Base-by-base conservation (phyloP, 345 rosid species). In the Aurinia saxatilis region DNA sequence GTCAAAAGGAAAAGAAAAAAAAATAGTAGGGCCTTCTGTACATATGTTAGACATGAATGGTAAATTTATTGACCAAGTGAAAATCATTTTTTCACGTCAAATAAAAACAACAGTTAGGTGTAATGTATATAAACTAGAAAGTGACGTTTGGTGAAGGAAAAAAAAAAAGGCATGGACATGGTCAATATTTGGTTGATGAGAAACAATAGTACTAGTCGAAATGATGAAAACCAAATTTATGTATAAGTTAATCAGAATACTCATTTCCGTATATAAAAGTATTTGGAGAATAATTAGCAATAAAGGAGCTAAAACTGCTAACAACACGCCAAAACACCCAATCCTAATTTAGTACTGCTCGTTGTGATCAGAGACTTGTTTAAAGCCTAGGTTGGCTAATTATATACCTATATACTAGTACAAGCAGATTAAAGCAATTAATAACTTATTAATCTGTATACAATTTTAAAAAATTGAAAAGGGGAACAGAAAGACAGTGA, bases 401-500 rank as follows among this genome's bases (percentile, higher is more conserved):
- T 60, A 27, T 27, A 27, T 27, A 18, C 15, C n/a, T 34, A 10
- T 18, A 27, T 5, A 2, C 30, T 40, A 29, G 44, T 55, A 55
- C 17, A 47, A 3, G 29, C 35, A 33, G 46, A 57, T 49, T 50
- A 49, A 25, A 35, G 64, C 63, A 56, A 8, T 4, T 57, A 33
- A 45, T 53, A 40, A 5, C 1, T 21, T 39, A 6, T 27, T 0
- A 27, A 23, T 14, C 29, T 33, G 30, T 50, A 41, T 17, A 11
- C 11, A 39, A 2, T 44, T 30, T 38, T 29, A 8, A 36, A 54
- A 12, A 5, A 27, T n/a, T n/a, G 5, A 11, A 40, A 56, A 34
- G 27, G 17, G 27, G 31, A 63, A 21, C 53, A 31, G 53, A 57
- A 57, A 57, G 52, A 48, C 52, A 55, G 35, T 63, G 74, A 63